phyloP scores from a whole-genome alignment of 2,329 filamentous ascomycete genomes.

The Aureobasidium sp. region DNA sequence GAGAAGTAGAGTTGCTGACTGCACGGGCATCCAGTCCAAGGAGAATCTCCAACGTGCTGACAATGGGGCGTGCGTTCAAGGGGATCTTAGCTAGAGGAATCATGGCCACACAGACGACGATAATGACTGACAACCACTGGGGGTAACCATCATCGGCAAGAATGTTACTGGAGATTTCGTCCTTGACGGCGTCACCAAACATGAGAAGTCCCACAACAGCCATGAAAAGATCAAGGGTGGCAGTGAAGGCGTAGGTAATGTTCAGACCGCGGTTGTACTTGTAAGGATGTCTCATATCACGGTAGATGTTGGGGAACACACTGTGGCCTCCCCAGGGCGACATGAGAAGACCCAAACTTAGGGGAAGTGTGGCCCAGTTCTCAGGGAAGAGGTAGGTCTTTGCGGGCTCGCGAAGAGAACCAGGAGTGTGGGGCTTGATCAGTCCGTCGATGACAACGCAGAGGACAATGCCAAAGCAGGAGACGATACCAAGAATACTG shows the following conservation, averaged over 20 bases:
- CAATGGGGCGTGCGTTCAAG: slow-evolving; percentile 78
- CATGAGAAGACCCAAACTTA: slow-evolving; percentile 87
- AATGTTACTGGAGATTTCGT: slow-evolving; percentile 88
- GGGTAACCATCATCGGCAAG: slow-evolving; percentile 70
- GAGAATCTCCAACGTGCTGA: slow-evolving; percentile 76
- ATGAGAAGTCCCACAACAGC: slow-evolving; percentile 82
- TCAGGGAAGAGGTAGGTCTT: slow-evolving; percentile 73
- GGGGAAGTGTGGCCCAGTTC: slow-evolving; percentile 79
- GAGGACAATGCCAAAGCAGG: slow-evolving; percentile 77
- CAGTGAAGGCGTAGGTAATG: slow-evolving; percentile 78
- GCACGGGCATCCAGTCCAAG: slow-evolving; percentile 60
- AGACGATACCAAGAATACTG: slow-evolving; percentile 86
- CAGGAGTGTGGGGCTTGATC: slow-evolving; percentile 69
- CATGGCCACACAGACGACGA: slow-evolving; percentile 81
- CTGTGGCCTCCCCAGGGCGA: slow-evolving; percentile 66
- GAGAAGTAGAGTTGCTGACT: slow-evolving; percentile 44
- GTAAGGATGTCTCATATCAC: slow-evolving; percentile 72
- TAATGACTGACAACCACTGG: slow-evolving; percentile 62
- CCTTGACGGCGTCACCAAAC: slow-evolving; percentile 84
- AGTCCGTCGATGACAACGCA: slow-evolving; percentile 83
- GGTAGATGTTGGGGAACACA: slow-evolving; percentile 79
- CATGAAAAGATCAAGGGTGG: slow-evolving; percentile 71
- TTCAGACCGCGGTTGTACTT: slow-evolving; percentile 71
- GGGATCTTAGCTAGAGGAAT: slow-evolving; percentile 96
- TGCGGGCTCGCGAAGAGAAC: slow-evolving; percentile 76